Percentiles rank a stretch among this genome's conserved stretches.
Evolutionary conservation across 495 filamentous ascomycete species (phyloP).

Genomic region (Opeltia flavorubescens): DNA sequence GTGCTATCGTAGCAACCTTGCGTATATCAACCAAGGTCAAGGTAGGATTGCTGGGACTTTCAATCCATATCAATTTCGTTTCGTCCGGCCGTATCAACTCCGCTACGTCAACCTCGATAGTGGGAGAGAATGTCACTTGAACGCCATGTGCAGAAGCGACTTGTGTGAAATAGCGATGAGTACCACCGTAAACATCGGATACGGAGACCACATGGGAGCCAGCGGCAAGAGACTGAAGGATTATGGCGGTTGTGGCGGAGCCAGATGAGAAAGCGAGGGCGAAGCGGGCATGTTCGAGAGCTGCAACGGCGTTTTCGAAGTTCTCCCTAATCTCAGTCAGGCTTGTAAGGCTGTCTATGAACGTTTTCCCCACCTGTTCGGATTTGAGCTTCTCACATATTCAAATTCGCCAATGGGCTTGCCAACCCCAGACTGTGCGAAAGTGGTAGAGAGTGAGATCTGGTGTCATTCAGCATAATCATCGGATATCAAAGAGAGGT

Average conservation of each 20-base stretch:
- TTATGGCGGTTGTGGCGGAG: constrained; percentile 81
- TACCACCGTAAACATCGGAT: constrained; percentile 94
- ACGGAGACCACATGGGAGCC: constrained; percentile 93
- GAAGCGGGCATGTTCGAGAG: constrained; percentile 81
- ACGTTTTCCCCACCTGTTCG: constrained; percentile 47
- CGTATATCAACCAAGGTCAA: constrained; percentile 83
- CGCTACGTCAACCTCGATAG: constrained; percentile 74
- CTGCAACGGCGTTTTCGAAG: constrained; percentile 83
- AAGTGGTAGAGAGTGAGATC: constrained; percentile 94
- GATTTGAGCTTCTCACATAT: constrained; percentile 84
- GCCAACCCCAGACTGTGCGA: constrained; percentile 71
- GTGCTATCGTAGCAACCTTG: constrained; percentile 65
- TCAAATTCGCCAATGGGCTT: constrained; percentile 77
- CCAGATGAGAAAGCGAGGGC: constrained; percentile 93
- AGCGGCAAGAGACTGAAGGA: constrained; percentile 82
- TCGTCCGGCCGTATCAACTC: constrained; percentile 64
- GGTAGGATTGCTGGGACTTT: constrained; percentile 88
- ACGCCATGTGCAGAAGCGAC: constrained; percentile 92
- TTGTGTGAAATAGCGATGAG: constrained; percentile 97
- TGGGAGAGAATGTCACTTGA: constrained; percentile 81
- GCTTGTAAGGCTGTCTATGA: neutral
- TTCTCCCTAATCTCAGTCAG: constrained; percentile 40
- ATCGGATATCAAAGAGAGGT: neutral
- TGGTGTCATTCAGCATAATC: constrained; percentile 18
- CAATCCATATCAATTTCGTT: constrained; percentile 96